phyloP scores from a whole-genome alignment of 257 asterid species.

The Fraxinus anomala region DNA sequence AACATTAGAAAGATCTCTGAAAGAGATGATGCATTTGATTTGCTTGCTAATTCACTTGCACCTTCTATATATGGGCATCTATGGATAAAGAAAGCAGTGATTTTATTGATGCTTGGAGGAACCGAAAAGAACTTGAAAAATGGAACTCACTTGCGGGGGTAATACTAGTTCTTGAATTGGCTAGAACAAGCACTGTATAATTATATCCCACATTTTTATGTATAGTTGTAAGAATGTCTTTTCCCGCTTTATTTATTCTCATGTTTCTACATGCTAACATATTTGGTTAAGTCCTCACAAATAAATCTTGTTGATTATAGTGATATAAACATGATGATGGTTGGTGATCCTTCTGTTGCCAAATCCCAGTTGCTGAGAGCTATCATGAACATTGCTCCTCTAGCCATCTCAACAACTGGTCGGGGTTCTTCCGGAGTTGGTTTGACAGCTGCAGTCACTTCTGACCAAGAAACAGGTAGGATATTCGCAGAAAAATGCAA shows the following conservation, averaged over 20 bases:
- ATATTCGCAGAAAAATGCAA: slow-evolving; percentile 22
- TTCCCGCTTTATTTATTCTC: slow-evolving; percentile 5
- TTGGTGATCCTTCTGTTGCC: slow-evolving; percentile 98
- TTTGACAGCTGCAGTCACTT: slow-evolving; percentile 96
- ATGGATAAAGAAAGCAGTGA: slow-evolving; percentile 93
- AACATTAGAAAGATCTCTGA: slow-evolving; percentile 71
- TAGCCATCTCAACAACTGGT: slow-evolving; percentile 95
- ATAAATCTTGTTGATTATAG: slow-evolving; percentile 40
- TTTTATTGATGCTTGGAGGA: slow-evolving; percentile 98
- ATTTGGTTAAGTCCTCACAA: not conserved
- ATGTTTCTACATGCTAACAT: slow-evolving; percentile 1
- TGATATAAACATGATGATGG: slow-evolving; percentile 99
- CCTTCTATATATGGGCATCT: slow-evolving; percentile 92
- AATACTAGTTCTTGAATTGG: not conserved
- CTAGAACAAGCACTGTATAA: slow-evolving; percentile 8
- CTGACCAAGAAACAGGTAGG: slow-evolving; percentile 97
- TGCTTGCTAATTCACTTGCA: slow-evolving; percentile 90
- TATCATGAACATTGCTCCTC: slow-evolving; percentile 93
- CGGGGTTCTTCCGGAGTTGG: slow-evolving; percentile 99
- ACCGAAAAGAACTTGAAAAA: slow-evolving; percentile 89
- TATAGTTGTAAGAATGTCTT: slow-evolving; percentile 4
- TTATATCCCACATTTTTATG: not conserved
- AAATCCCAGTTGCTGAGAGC: slow-evolving; percentile 97
- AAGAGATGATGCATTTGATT: slow-evolving; percentile 72
- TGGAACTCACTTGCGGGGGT: slow-evolving; percentile 97